These are phyloP conservation scores for Aegilops bicornis DNA, from an alignment of 176 grass and related monocot species.

Conservation along the genomic window DNA sequence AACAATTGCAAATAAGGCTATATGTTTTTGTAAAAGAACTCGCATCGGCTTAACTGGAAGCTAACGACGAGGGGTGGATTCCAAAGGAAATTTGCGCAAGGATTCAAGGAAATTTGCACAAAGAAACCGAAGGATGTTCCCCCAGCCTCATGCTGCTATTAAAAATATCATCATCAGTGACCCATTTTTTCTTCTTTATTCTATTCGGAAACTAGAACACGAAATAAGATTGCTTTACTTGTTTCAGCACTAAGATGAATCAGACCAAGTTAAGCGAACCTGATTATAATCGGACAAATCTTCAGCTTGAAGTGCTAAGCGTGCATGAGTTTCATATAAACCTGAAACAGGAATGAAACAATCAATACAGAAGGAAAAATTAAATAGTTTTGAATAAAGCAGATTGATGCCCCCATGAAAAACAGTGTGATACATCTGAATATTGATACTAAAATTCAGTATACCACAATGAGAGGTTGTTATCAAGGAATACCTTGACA, in stretches of 20 bases:
- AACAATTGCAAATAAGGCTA: not conserved
- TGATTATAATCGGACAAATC: slow-evolving; percentile 91
- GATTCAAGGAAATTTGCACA: too few species aligned
- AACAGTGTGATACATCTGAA: not conserved
- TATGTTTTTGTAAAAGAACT: not conserved
- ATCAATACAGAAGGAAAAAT: not conserved
- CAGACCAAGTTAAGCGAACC: slow-evolving; percentile 39
- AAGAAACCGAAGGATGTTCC: not conserved
- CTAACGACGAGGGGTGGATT: not conserved
- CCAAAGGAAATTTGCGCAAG: not conserved
- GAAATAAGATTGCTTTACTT: not conserved
- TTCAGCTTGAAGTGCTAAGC: slow-evolving; percentile 74
- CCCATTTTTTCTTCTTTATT: not conserved
- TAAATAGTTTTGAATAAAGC: not conserved
- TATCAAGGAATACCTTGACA: slow-evolving; percentile 64
- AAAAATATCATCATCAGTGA: not conserved
- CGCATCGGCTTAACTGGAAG: not conserved
- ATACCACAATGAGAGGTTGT: slow-evolving; percentile 16
- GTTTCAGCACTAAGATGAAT: slow-evolving; percentile 14
- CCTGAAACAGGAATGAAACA: slow-evolving; percentile 51
- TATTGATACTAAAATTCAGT: slow-evolving; percentile 7
- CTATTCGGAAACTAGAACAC: not conserved
- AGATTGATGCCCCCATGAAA: not conserved
- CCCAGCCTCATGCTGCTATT: too few species aligned
- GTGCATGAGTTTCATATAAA: slow-evolving; percentile 91